phyloP scores from a whole-genome alignment of 2,329 filamentous ascomycete genomes.

The Zasmidium citrigriseum region DNA sequence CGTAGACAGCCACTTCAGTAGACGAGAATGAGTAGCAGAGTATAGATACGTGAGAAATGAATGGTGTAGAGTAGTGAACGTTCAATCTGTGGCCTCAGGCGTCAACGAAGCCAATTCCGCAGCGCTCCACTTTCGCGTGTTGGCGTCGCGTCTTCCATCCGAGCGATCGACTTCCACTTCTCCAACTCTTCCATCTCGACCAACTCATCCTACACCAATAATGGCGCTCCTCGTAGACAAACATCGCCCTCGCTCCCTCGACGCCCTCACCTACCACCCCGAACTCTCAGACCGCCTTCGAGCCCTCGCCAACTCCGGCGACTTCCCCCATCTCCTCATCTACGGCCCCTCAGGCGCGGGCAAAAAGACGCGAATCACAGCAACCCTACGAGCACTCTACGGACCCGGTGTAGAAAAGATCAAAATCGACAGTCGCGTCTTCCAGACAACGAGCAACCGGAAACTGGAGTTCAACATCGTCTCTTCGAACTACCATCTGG shows the following conservation, averaged over 20 bases:
- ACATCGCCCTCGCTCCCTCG: constrained; percentile 70
- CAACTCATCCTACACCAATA: constrained; percentile 6
- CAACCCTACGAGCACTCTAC: constrained; percentile 92
- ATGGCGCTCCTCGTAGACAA: constrained; percentile 69
- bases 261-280: constrained; percentile 79
- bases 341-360: constrained; percentile 96
- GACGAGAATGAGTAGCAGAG: no score
- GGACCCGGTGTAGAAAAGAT: constrained; percentile 98
- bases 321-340: constrained; percentile 96
- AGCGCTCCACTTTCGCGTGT: neutral
- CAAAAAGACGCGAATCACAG: constrained; percentile 96
- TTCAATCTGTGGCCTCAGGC: no score
- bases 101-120: no score
- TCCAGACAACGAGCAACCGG: constrained; percentile 89
- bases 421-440: constrained; percentile 96
- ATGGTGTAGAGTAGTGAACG: no score
- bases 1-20: no score
- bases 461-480: constrained; percentile 99
- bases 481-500: constrained; percentile 93
- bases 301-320: constrained; percentile 89
- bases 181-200: neutral
- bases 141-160: neutral
- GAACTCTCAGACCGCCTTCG: constrained; percentile 85
- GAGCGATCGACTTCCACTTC: neutral
- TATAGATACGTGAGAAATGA: no score